Evolutionary conservation across 176 grass and related monocot genomes (phyloP), one percentile per base, ranked within the genome.

Genomic region (Chrysopogon serrulatus): DNA sequence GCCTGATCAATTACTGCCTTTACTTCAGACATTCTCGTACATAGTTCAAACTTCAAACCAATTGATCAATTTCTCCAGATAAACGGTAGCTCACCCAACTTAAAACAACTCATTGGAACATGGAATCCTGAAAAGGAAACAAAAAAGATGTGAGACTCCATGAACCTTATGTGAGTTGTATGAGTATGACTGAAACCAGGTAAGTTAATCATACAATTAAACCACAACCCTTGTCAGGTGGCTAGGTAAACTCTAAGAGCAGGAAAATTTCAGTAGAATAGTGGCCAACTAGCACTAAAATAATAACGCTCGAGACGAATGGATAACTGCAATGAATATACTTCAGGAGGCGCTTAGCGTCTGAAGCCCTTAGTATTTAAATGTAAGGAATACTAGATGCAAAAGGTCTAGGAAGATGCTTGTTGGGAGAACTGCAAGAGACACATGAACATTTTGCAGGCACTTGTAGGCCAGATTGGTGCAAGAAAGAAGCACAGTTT

Each of bases 11-110:
- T 66, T 71, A 59, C 53, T 79, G 72, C 21, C 23, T 86, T 92
- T 73, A 37, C 63, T 90, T 75, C 79, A 35, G 75, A 80, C 83
- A 86, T 90, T 78, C 70, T 66, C 24, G 56, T 74, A 78, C 70
- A 84, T 82, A 65, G 43, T 34, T 89, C 65, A 87, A 90, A 84
- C 26, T 34, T 87, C 65, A 84, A 90, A 84, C 21, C 61, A 82
- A 83, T 65, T 82, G 69, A 92, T 88, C 47, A 77, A 79, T 73
- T 65, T 78, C 64, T 77, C 31, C 14, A 60, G 23, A 57, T 81
- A 77, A 82, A 56, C 71, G 24, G 15, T 81, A 81, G 21, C 13
- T 8, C 4, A 42, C 40, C 28, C 4, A 15, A 15, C 43, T 77
- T 61, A 15, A 72, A 74, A 66, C 17, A 42, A 80, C 42, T 63